Evolutionary conservation across 192 early-diverging fungal genomes (phyloP).

Genomic region (Thamnidium elegans): DNA sequence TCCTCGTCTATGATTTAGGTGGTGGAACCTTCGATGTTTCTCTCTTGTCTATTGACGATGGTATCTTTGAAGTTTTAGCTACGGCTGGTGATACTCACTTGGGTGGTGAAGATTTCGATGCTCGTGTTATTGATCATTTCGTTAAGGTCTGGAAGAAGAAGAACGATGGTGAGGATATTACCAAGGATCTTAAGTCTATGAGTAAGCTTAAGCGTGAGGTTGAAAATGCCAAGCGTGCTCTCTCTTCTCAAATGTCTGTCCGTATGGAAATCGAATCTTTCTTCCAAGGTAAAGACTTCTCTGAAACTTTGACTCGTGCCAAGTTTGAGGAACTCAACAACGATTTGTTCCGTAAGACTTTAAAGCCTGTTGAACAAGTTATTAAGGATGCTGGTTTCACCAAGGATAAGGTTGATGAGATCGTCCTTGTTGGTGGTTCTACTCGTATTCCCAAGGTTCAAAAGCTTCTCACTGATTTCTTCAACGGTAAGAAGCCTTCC

Average conservation of each 20-base stretch:
- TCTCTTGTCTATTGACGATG: constrained; percentile 91
- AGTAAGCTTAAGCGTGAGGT: constrained; percentile 91
- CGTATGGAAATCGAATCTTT: constrained; percentile 91
- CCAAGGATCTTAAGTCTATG: constrained; percentile 78
- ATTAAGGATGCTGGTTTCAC: constrained; percentile 82
- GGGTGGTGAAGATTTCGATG: constrained; percentile 99
- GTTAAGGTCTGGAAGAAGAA: constrained; percentile 87
- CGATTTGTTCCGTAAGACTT: constrained; percentile 86
- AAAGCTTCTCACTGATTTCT: constrained; percentile 89
- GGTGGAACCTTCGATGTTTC: constrained; percentile 98
- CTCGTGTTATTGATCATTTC: constrained; percentile 90
- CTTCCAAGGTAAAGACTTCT: constrained; percentile 78
- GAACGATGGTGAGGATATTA: constrained; percentile 68
- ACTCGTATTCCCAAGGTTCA: constrained; percentile 98
- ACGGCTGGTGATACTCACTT: constrained; percentile 98
- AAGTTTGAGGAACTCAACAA: constrained; percentile 93
- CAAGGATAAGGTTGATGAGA: constrained; percentile 90
- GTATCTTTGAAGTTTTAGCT: constrained; percentile 97
- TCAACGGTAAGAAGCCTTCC: constrained; percentile 93
- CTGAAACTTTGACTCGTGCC: constrained; percentile 87
- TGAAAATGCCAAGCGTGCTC: constrained; percentile 88
- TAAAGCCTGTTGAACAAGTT: constrained; percentile 86
- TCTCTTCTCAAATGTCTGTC: constrained; percentile 87
- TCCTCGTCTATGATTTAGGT: constrained; percentile 96
- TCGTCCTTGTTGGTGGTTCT: constrained; percentile 97